Percentiles rank a stretch among this genome's conserved stretches.
phyloP scores from a whole-genome alignment of 768 basidiomycete species.

The Daedalea quercina region DNA sequence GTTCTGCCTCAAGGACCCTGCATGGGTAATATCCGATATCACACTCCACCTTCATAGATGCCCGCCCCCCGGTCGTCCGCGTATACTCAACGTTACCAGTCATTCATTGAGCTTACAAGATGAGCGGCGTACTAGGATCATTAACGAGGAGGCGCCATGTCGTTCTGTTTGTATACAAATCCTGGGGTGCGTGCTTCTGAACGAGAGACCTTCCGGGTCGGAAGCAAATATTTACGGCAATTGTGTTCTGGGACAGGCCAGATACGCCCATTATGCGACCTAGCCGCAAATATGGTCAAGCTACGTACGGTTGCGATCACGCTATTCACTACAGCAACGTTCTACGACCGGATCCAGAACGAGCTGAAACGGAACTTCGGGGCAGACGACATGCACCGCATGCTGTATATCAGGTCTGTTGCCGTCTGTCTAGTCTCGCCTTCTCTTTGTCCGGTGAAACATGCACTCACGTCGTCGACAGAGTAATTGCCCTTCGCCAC shows the following conservation, averaged over 20 bases:
- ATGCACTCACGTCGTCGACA: background rate
- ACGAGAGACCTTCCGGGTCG: no score
- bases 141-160: background rate
- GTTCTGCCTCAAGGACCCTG: background rate
- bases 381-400: background rate
- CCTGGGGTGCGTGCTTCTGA: conserved; percentile 3
- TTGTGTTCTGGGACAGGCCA: conserved; percentile 7
- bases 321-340: conserved; percentile 2
- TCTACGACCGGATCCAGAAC: conserved; percentile 3
- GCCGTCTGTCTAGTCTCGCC: background rate
- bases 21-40: background rate
- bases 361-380: conserved; percentile 9
- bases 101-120: background rate
- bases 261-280: conserved; percentile 9
- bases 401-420: conserved; percentile 3
- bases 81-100: background rate
- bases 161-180: background rate
- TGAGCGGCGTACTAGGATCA: background rate
- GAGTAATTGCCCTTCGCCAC: conserved; percentile 6
- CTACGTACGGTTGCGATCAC: conserved; percentile 6
- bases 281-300: conserved; percentile 9
- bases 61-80: background rate
- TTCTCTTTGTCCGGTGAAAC: background rate
- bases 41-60: background rate
- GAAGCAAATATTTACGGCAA: no score